These are phyloP conservation scores for Tricholoma furcatifolium DNA, from an alignment of 768 basidiomycete species.

Conservation along the genomic window DNA sequence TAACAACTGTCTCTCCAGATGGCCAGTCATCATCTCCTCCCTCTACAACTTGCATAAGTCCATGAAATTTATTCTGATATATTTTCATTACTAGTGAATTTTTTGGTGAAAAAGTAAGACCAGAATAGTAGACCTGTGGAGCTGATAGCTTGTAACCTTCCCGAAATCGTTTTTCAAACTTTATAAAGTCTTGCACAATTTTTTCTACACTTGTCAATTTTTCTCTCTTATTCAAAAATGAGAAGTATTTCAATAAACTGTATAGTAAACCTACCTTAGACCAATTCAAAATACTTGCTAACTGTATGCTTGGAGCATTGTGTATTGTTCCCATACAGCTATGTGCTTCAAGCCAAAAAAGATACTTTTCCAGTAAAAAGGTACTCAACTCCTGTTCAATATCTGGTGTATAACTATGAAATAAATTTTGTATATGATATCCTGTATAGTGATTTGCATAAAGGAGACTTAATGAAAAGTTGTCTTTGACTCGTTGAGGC, in stretches of 20 bases:
- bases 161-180: background rate
- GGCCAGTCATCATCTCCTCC: too few species aligned
- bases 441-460: conserved; percentile 11
- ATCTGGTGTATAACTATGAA: too few species aligned
- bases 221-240: too few species aligned
- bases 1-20: too few species aligned
- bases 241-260: too few species aligned
- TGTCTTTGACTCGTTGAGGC: background rate
- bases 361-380: conserved; percentile 1
- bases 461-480: conserved; percentile 1
- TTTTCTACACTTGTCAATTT: background rate
- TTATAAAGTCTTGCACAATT: background rate
- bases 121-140: background rate
- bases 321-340: background rate
- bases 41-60: conserved; percentile 8
- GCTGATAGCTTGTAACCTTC: background rate
- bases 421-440: conserved; percentile 6
- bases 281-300: background rate
- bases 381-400: background rate
- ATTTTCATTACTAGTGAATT: background rate
- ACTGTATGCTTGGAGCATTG: background rate
- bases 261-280: background rate
- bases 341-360: too few species aligned
- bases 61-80: too few species aligned
- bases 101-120: background rate